Conservation (phyloP, 2,329 filamentous ascomycete genomes). For the Cercospora berteroae region DNA sequence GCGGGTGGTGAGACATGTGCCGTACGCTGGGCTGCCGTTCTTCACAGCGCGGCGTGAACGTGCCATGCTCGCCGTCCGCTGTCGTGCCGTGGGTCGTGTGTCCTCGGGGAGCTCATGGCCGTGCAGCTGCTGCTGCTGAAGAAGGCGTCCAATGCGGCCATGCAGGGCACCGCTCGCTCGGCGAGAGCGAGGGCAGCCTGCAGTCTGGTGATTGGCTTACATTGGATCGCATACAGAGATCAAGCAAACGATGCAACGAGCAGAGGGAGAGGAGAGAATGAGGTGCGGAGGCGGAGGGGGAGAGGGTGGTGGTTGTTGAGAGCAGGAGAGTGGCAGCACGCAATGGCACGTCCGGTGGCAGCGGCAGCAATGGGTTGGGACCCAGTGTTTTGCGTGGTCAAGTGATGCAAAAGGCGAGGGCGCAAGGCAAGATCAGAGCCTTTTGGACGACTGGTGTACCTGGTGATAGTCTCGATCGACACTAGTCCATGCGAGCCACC, state of each 20-base stretch:
- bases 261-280: neutral
- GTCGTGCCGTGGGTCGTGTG: neutral
- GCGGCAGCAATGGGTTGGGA: neutral
- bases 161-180: neutral
- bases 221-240: slow-evolving; percentile 5
- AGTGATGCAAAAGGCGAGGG: neutral
- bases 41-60: neutral
- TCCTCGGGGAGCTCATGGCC: neutral
- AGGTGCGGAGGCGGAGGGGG: neutral
- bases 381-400: neutral
- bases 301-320: neutral
- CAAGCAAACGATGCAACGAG: neutral
- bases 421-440: neutral
- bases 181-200: neutral
- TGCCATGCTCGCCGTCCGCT: neutral
- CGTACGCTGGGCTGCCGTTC: neutral
- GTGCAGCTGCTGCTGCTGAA: neutral
- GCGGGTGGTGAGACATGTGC: neutral
- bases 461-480: neutral
- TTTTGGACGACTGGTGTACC: neutral
- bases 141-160: neutral
- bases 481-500: neutral
- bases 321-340: neutral
- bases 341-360: neutral
- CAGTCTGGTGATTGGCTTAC: slow-evolving; percentile 2